These are phyloP conservation scores for Fusarium torulosum DNA, from an alignment of 2,329 filamentous ascomycete species.

Conservation along the genomic window DNA sequence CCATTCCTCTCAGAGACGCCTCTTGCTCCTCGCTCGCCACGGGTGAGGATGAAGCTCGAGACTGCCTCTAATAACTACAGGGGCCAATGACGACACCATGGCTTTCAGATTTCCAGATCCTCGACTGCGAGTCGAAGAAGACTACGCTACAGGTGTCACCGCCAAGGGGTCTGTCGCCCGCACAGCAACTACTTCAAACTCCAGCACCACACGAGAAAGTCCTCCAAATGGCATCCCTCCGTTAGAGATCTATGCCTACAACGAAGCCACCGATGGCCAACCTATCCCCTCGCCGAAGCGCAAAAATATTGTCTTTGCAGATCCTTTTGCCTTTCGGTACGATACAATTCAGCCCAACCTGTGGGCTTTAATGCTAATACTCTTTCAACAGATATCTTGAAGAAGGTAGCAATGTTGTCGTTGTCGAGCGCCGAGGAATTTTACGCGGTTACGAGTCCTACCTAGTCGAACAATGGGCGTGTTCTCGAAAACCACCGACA, in stretches of 20 bases:
- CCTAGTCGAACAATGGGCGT: conserved; percentile 97
- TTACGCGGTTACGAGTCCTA: conserved; percentile 92
- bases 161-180: conserved; percentile 41
- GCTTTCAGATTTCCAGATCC: conserved; percentile 54
- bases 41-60: conserved; percentile 46
- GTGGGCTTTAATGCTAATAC: conserved; percentile 19
- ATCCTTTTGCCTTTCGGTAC: conserved; percentile 69
- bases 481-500: conserved; percentile 89
- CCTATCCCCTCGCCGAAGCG: conserved; percentile 43
- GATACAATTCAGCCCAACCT: conserved; percentile 27
- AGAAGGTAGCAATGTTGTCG: conserved; percentile 80
- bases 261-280: conserved; percentile 31
- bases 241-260: conserved; percentile 36
- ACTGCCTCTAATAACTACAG: conserved; percentile 35
- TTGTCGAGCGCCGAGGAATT: conserved; percentile 77
- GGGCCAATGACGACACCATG: conserved; percentile 54
- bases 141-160: conserved; percentile 34
- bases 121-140: conserved; percentile 48
- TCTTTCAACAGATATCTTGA: conserved; percentile 75
- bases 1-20: conserved; percentile 24
- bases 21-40: conserved; percentile 35
- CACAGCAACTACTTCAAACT: conserved; percentile 30
- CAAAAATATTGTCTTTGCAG: conserved; percentile 67
- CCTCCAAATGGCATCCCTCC: conserved; percentile 41
- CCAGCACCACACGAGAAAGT: conserved; percentile 36